Base-by-base conservation (phyloP, 192 early-diverging fungal genomes). In the Helicostylum pulchrum region DNA sequence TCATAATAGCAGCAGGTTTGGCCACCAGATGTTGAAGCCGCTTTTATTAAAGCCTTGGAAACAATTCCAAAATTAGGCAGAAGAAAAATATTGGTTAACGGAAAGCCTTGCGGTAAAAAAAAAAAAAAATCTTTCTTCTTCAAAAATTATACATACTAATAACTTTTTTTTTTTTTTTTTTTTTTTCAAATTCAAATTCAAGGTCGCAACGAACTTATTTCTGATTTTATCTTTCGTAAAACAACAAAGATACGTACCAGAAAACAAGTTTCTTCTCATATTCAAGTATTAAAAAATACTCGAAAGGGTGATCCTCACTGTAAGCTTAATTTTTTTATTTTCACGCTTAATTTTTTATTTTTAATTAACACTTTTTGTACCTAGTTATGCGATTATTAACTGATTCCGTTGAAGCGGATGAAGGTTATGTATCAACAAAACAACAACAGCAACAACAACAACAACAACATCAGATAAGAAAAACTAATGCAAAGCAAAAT, bases 241-340 rank as follows among this genome's bases (percentile, higher is more conserved):
- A 91, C 88, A 1, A 47, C 71, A 52, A 86, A 84, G 39, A 81
- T 79, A 30, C 79, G 89, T 9, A 80, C 88, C n/a, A 78, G 88
- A 54, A 91, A 91, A 69, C 89, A 91, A 62, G 88, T 91, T 6
- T 89, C 88, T 1, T 89, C 87, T 17, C 89, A 91, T 63, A 88
- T 91, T 32, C 89, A 91, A 65, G 89, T 91, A 7, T 78, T 88
- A 71, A 87, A 84, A 55, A 86, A 91, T 63, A 87, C 87, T 48
- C 83, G 85, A 58, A 85, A 86, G 67, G 72, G 74, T 46, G 80
- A 83, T 39, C 64, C 73, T 8, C 69, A 76, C 2, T 83, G 81
- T 83, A 80, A 72, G 74, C 42, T n/a, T 10, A 34, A 32, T 20
- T 4, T 17, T 32, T 17, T 4, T 36, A 17, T 39, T 39, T 48